phyloP scores from a whole-genome alignment of 331 rosid genomes.

The Phaseolus coccineus region DNA sequence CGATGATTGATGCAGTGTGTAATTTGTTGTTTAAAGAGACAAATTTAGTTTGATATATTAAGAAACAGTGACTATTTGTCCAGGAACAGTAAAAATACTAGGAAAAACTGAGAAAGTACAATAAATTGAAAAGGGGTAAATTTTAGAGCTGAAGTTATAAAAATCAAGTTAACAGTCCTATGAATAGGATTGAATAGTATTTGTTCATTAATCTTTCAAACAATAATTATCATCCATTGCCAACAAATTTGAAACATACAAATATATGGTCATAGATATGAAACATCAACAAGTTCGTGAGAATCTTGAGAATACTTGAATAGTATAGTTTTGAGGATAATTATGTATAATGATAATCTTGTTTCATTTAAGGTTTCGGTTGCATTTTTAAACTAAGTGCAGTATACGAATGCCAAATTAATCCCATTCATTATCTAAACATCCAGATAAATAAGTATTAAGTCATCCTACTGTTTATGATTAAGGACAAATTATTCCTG shows the following conservation, averaged over 20 bases:
- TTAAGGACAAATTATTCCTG: neutral
- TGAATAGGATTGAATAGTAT: constrained; percentile 19
- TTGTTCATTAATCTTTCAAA: constrained; percentile 20
- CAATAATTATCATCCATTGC: constrained; percentile 6
- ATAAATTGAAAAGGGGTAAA: constrained; percentile 28
- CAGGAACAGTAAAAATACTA: constrained; percentile 20
- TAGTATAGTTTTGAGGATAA: constrained; percentile 29
- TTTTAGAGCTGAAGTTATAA: constrained; percentile 28
- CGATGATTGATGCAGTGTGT: neutral
- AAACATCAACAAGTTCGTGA: constrained; percentile 18
- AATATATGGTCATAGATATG: constrained; percentile 30
- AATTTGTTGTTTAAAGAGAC: constrained; percentile 15
- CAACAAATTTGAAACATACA: neutral
- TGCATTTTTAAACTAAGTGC: neutral
- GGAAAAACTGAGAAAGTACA: constrained; percentile 15
- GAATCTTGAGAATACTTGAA: constrained; percentile 19
- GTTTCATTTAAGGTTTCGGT: constrained; percentile 4
- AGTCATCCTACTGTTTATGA: neutral
- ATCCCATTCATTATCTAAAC: neutral
- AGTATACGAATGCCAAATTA: neutral
- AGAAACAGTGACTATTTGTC: constrained; percentile 22
- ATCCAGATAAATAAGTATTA: constrained; percentile 1
- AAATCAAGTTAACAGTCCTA: constrained; percentile 30
- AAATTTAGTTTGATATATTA: constrained; percentile 18
- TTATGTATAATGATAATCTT: constrained; percentile 4